phyloP scores from a whole-genome alignment of 192 early-diverging fungal species.

The Backusella tuberculispora region DNA sequence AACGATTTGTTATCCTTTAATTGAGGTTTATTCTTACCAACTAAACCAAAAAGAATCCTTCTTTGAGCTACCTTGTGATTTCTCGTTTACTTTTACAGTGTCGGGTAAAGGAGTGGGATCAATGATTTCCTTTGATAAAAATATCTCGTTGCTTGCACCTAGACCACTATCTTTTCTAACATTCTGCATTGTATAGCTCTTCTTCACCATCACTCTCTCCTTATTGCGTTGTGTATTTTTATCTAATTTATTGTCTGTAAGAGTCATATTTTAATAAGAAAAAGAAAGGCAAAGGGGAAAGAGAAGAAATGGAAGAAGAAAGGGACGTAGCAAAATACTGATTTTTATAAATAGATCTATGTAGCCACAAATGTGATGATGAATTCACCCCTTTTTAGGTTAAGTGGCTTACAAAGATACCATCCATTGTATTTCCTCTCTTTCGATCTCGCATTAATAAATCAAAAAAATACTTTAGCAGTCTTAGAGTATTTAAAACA shows the following conservation, averaged over 20 bases:
- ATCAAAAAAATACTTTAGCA: background rate
- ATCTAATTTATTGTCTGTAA: background rate
- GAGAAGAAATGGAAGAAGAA: background rate
- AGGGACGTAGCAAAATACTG: background rate
- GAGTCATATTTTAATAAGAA: background rate
- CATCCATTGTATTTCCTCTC: background rate
- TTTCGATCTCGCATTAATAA: background rate
- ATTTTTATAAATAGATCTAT: background rate
- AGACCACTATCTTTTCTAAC: background rate
- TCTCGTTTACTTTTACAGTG: background rate
- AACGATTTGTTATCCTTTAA: background rate
- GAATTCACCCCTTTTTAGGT: background rate
- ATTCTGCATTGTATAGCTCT: background rate
- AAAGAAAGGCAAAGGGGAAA: background rate
- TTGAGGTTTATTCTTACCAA: background rate
- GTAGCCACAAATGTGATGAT: background rate
- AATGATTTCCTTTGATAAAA: background rate
- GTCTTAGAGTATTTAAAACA: background rate
- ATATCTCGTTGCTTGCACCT: background rate
- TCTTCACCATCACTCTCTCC: background rate
- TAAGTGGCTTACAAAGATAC: background rate
- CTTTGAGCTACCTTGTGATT: background rate
- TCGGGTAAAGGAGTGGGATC: background rate
- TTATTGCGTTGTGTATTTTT: background rate
- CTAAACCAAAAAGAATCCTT: conserved; percentile 16